phyloP scores from a whole-genome alignment of 805 yeast species.

The Starmerella stellata region DNA sequence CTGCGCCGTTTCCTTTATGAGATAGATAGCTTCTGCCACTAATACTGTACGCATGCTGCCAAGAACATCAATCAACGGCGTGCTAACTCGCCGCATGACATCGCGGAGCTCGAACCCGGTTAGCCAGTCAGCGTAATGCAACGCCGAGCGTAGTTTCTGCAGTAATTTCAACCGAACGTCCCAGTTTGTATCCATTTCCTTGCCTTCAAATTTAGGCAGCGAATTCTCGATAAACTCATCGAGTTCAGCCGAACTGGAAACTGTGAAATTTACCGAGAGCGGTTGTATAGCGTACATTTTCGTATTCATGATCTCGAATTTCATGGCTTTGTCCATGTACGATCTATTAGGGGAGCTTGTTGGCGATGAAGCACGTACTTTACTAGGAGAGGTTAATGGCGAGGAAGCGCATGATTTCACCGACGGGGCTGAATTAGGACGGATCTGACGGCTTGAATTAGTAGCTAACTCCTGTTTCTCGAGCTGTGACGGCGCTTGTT shows the following conservation, averaged over 20 bases:
- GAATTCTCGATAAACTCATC: constrained; percentile 18
- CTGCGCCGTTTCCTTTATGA: constrained; percentile 42
- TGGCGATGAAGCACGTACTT: too few species aligned
- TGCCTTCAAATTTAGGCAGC: constrained; percentile 34
- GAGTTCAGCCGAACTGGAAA: constrained; percentile 21
- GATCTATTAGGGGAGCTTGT: not conserved
- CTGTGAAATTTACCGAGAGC: constrained; percentile 18
- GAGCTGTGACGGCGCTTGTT: too few species aligned
- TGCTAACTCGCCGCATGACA: constrained; percentile 31
- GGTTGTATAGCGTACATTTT: constrained; percentile 26
- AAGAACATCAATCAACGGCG: constrained; percentile 47
- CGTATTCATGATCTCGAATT: constrained; percentile 3
- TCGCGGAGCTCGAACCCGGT: constrained; percentile 16
- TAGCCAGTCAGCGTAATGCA: constrained; percentile 37
- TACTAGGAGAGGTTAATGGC: too few species aligned
- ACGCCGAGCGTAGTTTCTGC: constrained; percentile 35
- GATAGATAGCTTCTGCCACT: constrained; percentile 53
- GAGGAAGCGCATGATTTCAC: too few species aligned
- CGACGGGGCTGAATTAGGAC: too few species aligned
- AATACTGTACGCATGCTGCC: constrained; percentile 71
- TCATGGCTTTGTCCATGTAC: not conserved
- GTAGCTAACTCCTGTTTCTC: too few species aligned
- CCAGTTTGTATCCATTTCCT: constrained; percentile 89
- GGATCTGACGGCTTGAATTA: too few species aligned
- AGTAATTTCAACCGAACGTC: constrained; percentile 45